These are phyloP conservation scores for Alternaria gansuensis DNA, from an alignment of 2,329 filamentous ascomycete genomes.

Conservation along the genomic window DNA sequence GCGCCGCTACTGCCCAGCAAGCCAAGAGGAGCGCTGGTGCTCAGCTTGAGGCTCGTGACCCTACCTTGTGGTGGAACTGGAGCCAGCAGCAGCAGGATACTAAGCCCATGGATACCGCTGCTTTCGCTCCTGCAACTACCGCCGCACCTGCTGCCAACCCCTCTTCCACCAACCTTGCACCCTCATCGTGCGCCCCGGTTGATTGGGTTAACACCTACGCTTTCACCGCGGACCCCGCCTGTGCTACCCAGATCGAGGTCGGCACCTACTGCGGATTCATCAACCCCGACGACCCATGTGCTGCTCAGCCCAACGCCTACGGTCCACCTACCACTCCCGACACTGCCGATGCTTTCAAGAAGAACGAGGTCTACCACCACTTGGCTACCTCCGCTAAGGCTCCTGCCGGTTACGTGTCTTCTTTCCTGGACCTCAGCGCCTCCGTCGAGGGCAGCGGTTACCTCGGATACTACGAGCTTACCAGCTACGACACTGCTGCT, in stretches of 20 bases:
- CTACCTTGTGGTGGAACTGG: slow-evolving; percentile 17
- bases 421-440: slow-evolving; percentile 33
- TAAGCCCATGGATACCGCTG: slow-evolving; percentile 5
- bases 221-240: slow-evolving; percentile 35
- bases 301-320: slow-evolving; percentile 37
- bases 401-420: slow-evolving; percentile 30
- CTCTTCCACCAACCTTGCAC: slow-evolving; percentile 30
- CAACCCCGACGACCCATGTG: slow-evolving; percentile 40
- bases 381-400: slow-evolving; percentile 36
- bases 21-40: slow-evolving; percentile 24
- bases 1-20: slow-evolving; percentile 23
- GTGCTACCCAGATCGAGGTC: slow-evolving; percentile 34
- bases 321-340: slow-evolving; percentile 35
- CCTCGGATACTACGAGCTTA: slow-evolving; percentile 37
- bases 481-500: slow-evolving; percentile 31
- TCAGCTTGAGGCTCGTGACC: slow-evolving; percentile 13
- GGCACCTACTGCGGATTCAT: slow-evolving; percentile 42
- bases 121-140: slow-evolving; percentile 7
- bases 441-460: slow-evolving; percentile 33
- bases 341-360: slow-evolving; percentile 38
- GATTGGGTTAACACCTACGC: slow-evolving; percentile 36
- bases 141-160: slow-evolving; percentile 20
- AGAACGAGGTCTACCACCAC: slow-evolving; percentile 33
- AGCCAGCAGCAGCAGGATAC: slow-evolving; percentile 13
- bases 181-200: slow-evolving; percentile 34